Evolutionary conservation across 768 basidiomycete genomes (phyloP), one percentile per base, ranked within the genome.

Genomic region (Mycena galericulata): DNA sequence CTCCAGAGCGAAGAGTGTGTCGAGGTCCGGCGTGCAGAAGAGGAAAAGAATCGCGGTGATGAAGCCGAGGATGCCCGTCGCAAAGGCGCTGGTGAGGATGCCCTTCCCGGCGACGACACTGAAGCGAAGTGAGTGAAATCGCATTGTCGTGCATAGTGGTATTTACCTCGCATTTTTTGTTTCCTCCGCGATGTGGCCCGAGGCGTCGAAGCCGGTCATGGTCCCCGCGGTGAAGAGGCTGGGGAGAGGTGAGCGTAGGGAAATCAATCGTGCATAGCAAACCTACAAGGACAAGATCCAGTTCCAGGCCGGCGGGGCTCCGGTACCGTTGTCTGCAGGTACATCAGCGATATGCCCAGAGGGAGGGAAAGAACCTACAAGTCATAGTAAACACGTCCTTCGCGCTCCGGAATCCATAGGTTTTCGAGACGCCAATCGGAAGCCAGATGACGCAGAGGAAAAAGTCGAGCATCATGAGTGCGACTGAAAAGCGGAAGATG

Each of bases 201-300:
- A 89, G 1, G 94, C 94, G 76, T 97, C 96, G 75, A 96, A 97
- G 9, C 96, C 96, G 5, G 92, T 95, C 82, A 97, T 81, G 0
- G 92, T 94, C 14, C 95, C 94, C 0, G 95, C 90, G 1, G 94
- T 92, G 79, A 95, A 96, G 24, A 97, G 84, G 83, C 92, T 94
- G 62, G 11, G 56, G 20, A 32, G 43, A 22, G 12, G 47, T 26
- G 17, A 46, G 61, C 30, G 38, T 36, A 41, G 26, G n/a, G n/a
- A n/a, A n/a, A n/a, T n/a, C n/a, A n/a, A n/a, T n/a, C n/a, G n/a
- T n/a, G n/a, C n/a, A n/a, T n/a, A n/a, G n/a, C n/a, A n/a, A n/a
- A n/a, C n/a, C n/a, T n/a, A n/a, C n/a, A n/a, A n/a, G n/a, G n/a
- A n/a, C n/a, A n/a, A n/a, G n/a, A n/a, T n/a, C n/a, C n/a, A n/a